phyloP scores from a whole-genome alignment of 2,329 filamentous ascomycete species.

The Anthostomella pinea region DNA sequence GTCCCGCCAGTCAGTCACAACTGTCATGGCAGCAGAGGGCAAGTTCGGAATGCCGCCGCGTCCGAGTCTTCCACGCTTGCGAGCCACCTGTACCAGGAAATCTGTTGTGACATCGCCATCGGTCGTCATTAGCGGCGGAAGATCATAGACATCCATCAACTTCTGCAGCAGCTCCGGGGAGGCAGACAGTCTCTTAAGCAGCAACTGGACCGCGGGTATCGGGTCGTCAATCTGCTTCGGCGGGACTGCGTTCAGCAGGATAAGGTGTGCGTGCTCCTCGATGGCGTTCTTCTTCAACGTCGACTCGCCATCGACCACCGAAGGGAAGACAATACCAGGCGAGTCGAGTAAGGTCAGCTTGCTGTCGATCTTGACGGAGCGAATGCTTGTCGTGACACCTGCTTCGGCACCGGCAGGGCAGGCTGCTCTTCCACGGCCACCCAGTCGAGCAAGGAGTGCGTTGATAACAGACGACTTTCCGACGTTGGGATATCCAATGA shows the following conservation, averaged over 20 bases:
- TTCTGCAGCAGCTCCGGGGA: constrained; percentile 73
- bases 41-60: constrained; percentile 90
- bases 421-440: constrained; percentile 62
- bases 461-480: constrained; percentile 98
- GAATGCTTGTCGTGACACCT: constrained; percentile 84
- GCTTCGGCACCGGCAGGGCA: constrained; percentile 90
- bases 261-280: constrained; percentile 77
- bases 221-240: constrained; percentile 94
- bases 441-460: constrained; percentile 75
- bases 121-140: constrained; percentile 71
- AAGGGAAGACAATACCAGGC: constrained; percentile 91
- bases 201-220: constrained; percentile 77
- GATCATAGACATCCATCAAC: constrained; percentile 78
- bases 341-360: constrained; percentile 93
- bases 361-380: constrained; percentile 90
- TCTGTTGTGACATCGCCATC: constrained; percentile 79
- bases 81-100: constrained; percentile 90
- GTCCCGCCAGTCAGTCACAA: constrained; percentile 96
- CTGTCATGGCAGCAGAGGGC: constrained; percentile 81
- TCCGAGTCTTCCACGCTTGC: constrained; percentile 85
- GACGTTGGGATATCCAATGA: constrained; percentile 94
- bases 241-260: constrained; percentile 87
- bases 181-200: constrained; percentile 76
- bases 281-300: constrained; percentile 45
- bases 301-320: constrained; percentile 38